Evolutionary conservation across 495 filamentous ascomycete species (phyloP).

Genomic region (Pyrenula aspistea): DNA sequence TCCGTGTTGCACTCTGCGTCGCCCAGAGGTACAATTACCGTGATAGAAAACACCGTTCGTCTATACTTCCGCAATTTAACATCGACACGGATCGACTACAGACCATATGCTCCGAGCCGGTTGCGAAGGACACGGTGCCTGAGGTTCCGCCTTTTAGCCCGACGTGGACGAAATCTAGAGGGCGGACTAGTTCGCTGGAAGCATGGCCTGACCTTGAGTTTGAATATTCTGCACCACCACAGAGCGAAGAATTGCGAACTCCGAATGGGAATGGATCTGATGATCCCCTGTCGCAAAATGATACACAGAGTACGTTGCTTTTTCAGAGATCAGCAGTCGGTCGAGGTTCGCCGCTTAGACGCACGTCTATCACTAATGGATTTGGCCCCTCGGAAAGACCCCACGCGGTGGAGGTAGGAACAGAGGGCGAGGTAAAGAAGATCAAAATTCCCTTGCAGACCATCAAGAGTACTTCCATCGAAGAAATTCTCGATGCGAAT

Average conservation of each 20-base stretch:
- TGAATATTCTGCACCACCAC: not conserved
- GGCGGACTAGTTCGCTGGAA: conserved; percentile 60
- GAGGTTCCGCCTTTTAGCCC: not conserved
- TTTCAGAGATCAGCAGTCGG: not conserved
- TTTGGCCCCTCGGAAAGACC: conserved; percentile 5
- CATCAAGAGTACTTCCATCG: conserved; percentile 46
- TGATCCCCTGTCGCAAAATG: not conserved
- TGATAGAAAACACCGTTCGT: conserved; percentile 52
- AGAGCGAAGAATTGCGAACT: not conserved
- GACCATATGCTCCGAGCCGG: conserved; percentile 50
- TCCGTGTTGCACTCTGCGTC: conserved; percentile 68
- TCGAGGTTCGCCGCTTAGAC: conserved; percentile 24
- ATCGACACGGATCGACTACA: conserved; percentile 84
- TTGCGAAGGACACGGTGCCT: conserved; percentile 18
- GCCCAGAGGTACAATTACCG: conserved; percentile 87
- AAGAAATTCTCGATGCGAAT: conserved; percentile 54
- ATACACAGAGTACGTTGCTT: not conserved
- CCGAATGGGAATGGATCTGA: not conserved
- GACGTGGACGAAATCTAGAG: conserved; percentile 30
- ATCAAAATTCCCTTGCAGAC: conserved; percentile 58
- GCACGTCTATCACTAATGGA: conserved; percentile 31
- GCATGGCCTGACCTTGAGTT: conserved; percentile 34
- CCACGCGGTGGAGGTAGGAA: not conserved
- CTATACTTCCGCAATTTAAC: conserved; percentile 83
- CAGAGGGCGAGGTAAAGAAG: conserved; percentile 36